Evolutionary conservation across 1,284 basidiomycete species (phyloP).

Genomic region (Fomitopsis schrenkii): DNA sequence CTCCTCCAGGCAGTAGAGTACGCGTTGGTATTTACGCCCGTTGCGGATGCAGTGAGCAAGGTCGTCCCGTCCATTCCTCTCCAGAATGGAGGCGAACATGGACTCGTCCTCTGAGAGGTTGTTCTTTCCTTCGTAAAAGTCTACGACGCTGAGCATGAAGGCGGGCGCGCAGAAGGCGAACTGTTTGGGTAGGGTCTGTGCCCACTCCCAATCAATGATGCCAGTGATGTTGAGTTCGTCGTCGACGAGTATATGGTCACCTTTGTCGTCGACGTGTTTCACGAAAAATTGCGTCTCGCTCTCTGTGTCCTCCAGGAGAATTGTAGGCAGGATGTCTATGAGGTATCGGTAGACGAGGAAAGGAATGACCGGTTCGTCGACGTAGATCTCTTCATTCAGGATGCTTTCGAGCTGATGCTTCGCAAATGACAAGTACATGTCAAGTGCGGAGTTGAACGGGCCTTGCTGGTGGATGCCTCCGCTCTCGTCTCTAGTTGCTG

Average conservation of each 20-base stretch:
- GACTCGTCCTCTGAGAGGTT: constrained; percentile 3
- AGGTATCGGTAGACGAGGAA: constrained; percentile 15
- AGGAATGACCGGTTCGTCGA: constrained; percentile 3
- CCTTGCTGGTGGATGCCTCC: constrained; percentile 5
- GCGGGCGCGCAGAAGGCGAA: constrained; percentile 16
- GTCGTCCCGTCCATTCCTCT: constrained; percentile 1
- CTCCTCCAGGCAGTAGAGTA: not conserved
- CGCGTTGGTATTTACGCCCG: not conserved
- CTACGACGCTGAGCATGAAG: constrained; percentile 5
- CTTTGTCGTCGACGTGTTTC: constrained; percentile 29
- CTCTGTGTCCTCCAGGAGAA: not conserved
- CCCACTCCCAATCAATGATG: constrained; percentile 30
- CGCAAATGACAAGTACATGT: constrained; percentile 1
- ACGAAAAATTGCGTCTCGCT: constrained; percentile 14
- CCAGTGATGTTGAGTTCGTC: constrained; percentile 18
- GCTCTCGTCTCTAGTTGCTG: not conserved
- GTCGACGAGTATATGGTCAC: constrained; percentile 26
- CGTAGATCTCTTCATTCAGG: constrained; percentile 3
- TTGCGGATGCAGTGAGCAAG: constrained; percentile 6
- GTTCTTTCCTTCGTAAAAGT: constrained; percentile 4
- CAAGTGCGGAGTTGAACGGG: constrained; percentile 3
- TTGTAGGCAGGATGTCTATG: constrained; percentile 7
- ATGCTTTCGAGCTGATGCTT: constrained; percentile 6
- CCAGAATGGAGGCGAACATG: constrained; percentile 3
- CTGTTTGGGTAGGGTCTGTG: constrained; percentile 12